Conservation (phyloP, 306 rosid species). For the Aeschynomene evenia region DNA sequence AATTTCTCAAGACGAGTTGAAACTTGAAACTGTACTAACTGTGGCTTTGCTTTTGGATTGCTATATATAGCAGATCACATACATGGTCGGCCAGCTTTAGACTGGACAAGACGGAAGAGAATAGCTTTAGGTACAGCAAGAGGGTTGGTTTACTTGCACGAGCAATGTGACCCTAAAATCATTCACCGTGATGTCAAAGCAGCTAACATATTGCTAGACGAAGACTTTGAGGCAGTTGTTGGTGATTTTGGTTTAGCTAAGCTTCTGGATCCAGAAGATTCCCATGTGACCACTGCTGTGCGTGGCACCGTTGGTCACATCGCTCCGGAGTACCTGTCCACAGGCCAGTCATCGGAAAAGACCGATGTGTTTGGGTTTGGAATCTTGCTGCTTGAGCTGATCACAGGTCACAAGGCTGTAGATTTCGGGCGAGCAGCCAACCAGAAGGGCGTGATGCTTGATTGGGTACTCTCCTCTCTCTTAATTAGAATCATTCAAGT, state of each 20-base stretch:
- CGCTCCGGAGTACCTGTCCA: conserved; percentile 92
- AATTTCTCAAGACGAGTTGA: background rate
- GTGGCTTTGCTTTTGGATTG: conserved; percentile 35
- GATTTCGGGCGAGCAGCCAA: conserved; percentile 93
- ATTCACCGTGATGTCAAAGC: conserved; percentile 99
- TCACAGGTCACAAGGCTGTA: conserved; percentile 94
- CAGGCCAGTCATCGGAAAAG: conserved; percentile 97
- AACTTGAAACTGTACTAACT: conserved; percentile 10
- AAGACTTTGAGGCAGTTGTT: conserved; percentile 92
- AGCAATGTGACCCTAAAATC: conserved; percentile 96
- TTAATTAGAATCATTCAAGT: background rate
- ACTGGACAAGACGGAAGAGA: conserved; percentile 88
- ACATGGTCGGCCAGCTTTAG: conserved; percentile 75
- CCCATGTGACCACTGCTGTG: conserved; percentile 97
- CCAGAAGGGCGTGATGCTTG: conserved; percentile 97
- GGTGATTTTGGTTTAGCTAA: conserved; percentile 99
- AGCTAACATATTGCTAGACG: conserved; percentile 92
- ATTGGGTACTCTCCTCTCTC: conserved; percentile 59
- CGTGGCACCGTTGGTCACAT: conserved; percentile 98
- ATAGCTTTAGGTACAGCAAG: conserved; percentile 98
- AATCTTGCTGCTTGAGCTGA: conserved; percentile 88
- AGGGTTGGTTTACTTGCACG: conserved; percentile 93
- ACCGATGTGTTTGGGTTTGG: conserved; percentile 98
- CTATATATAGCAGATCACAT: conserved; percentile 61
- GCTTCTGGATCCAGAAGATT: conserved; percentile 94